Conservation (phyloP, 2,329 filamentous ascomycete genomes). For the Aspergillaceae sp. region DNA sequence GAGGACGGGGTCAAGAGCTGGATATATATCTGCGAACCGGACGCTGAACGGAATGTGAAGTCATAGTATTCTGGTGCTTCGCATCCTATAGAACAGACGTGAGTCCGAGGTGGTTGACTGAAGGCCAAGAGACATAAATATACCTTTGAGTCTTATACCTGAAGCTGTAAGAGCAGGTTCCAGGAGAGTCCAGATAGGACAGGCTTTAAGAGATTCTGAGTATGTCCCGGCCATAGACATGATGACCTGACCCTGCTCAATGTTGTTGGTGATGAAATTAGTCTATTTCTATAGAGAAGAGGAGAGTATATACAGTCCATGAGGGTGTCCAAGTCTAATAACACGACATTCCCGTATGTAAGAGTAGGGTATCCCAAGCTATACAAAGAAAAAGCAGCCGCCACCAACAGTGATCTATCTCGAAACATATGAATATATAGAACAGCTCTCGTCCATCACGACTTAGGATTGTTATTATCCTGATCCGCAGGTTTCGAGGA, state of each 20-base stretch:
- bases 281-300: neutral
- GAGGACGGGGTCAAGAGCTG: conserved; percentile 13
- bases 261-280: neutral
- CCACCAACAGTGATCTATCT: too few relatives aligned
- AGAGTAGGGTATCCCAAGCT: conserved; percentile 1
- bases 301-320: neutral
- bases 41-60: conserved; percentile 10
- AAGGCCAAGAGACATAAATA: neutral
- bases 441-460: neutral
- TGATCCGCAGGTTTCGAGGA: neutral
- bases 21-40: conserved; percentile 6
- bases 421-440: neutral
- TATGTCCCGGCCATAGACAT: conserved; percentile 17
- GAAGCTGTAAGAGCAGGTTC: conserved; percentile 12
- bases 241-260: neutral
- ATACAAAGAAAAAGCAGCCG: neutral
- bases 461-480: neutral
- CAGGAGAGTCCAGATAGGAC: conserved; percentile 28
- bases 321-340: too few relatives aligned
- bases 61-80: conserved; percentile 9
- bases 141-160: conserved; percentile 14
- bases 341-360: neutral
- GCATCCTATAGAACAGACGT: conserved; percentile 5
- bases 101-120: neutral
- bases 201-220: conserved; percentile 32